phyloP scores from a whole-genome alignment of 73 alveolate genomes.

The Breviolum minutum region DNA sequence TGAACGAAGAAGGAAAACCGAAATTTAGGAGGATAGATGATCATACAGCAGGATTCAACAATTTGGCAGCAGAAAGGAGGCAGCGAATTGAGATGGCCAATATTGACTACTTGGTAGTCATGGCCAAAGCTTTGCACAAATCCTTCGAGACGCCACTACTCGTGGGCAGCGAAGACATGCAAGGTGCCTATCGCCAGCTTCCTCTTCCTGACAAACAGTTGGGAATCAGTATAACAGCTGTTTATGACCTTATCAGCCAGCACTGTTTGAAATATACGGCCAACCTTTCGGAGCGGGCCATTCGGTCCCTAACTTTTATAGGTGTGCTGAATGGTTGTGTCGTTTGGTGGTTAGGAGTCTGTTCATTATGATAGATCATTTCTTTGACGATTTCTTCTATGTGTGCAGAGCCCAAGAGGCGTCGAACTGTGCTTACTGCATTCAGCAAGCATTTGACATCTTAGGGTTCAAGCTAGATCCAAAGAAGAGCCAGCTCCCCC shows the following conservation, averaged over 20 bases:
- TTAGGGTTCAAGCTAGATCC: neutral
- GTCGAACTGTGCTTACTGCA: neutral
- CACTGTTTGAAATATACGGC: neutral
- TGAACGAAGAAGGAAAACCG: neutral
- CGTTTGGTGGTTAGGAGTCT: neutral
- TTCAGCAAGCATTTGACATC: neutral
- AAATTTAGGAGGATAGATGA: conserved; percentile 35
- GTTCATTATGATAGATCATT: neutral
- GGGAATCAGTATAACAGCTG: neutral
- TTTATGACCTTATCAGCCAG: neutral
- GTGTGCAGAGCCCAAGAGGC: neutral
- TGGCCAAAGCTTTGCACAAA: neutral
- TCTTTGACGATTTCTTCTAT: conserved; percentile 12
- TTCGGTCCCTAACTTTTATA: conserved; percentile 51
- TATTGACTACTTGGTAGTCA: neutral
- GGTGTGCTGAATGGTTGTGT: neutral
- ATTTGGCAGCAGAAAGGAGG: neutral
- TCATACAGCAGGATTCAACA: neutral
- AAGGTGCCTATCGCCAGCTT: conserved; percentile 37
- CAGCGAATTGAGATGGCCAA: conserved; percentile 43
- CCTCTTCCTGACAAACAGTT: conserved; percentile 16
- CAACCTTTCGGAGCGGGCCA: conserved; percentile 71
- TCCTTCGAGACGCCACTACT: neutral
- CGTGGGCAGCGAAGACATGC: conserved; percentile 33
- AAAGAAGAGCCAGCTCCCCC: neutral